phyloP scores from a whole-genome alignment of 306 rosid species.

The Quercus engelmannii region DNA sequence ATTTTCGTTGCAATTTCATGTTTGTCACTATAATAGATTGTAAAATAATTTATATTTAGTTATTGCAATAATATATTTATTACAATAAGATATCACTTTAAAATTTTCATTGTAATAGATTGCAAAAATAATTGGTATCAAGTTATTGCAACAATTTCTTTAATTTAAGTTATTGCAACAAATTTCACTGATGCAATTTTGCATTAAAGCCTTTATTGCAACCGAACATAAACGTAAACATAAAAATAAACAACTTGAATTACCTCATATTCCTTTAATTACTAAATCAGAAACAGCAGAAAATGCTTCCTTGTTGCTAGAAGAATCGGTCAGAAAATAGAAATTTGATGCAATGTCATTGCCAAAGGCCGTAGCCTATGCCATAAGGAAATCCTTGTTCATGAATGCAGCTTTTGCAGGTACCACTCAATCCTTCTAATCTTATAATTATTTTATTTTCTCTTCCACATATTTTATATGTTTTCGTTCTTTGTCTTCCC shows the following conservation, averaged over 20 bases:
- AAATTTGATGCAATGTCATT: constrained; percentile 49
- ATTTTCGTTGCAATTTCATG: too few relatives aligned
- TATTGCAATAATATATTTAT: too few relatives aligned
- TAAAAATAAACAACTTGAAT: constrained; percentile 47
- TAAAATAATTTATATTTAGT: too few relatives aligned
- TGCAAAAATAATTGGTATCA: too few relatives aligned
- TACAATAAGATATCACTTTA: too few relatives aligned
- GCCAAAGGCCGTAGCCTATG: constrained; percentile 49
- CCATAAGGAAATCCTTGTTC: constrained; percentile 52
- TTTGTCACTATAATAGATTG: too few relatives aligned
- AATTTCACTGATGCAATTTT: constrained; percentile 27
- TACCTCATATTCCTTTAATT: constrained; percentile 53
- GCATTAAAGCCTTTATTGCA: too few relatives aligned
- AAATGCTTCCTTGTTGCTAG: constrained; percentile 46
- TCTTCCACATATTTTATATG: background rate
- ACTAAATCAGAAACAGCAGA: constrained; percentile 67
- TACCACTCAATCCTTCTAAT: constrained; percentile 3
- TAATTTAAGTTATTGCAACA: background rate
- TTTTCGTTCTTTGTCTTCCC: constrained; percentile 1
- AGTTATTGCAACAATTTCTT: too few relatives aligned
- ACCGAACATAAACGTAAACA: constrained; percentile 21
- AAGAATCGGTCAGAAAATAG: constrained; percentile 54
- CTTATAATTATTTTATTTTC: background rate
- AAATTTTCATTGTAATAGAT: too few relatives aligned
- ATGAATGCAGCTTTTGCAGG: constrained; percentile 77